A percentile compares a stretch with the other conserved stretches of the same genome.
Evolutionary conservation across 169 alveolate species (phyloP).

Genomic region (Blepharisma undulans): DNA sequence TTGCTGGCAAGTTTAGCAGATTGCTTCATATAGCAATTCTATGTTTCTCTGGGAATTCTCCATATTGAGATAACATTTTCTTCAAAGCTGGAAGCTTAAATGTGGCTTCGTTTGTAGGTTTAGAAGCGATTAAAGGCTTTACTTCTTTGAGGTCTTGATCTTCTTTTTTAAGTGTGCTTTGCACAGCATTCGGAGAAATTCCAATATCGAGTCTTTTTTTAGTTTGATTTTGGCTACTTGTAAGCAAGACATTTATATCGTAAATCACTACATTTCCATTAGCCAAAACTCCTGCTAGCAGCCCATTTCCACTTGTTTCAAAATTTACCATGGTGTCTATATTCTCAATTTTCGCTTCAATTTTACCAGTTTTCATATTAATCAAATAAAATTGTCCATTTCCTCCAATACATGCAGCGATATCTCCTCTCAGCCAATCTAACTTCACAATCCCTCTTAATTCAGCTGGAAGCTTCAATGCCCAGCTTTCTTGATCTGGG

Average conservation of each 20-base stretch:
- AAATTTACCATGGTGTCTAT: background rate
- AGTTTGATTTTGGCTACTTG: background rate
- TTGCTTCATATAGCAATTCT: slow-evolving; percentile 50
- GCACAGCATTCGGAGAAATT: background rate
- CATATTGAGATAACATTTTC: slow-evolving; percentile 47
- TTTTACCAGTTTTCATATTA: background rate
- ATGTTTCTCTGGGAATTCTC: slow-evolving; percentile 62
- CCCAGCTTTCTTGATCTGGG: background rate
- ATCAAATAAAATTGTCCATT: background rate
- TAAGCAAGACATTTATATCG: background rate
- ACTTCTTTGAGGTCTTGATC: background rate
- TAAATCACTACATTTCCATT: background rate
- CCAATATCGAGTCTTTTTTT: background rate
- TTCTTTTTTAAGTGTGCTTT: background rate
- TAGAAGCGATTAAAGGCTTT: background rate
- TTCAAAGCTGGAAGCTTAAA: slow-evolving; percentile 25
- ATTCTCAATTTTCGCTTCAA: background rate
- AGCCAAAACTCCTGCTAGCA: background rate
- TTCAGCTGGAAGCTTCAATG: background rate
- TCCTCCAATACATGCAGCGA: background rate
- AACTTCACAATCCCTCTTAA: background rate
- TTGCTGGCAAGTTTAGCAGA: slow-evolving; percentile 45
- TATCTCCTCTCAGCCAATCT: background rate
- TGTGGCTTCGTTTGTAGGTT: background rate
- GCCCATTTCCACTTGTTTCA: background rate